phyloP scores from a whole-genome alignment of 495 filamentous ascomycete genomes.

The Friedmanniomyces simplex region DNA sequence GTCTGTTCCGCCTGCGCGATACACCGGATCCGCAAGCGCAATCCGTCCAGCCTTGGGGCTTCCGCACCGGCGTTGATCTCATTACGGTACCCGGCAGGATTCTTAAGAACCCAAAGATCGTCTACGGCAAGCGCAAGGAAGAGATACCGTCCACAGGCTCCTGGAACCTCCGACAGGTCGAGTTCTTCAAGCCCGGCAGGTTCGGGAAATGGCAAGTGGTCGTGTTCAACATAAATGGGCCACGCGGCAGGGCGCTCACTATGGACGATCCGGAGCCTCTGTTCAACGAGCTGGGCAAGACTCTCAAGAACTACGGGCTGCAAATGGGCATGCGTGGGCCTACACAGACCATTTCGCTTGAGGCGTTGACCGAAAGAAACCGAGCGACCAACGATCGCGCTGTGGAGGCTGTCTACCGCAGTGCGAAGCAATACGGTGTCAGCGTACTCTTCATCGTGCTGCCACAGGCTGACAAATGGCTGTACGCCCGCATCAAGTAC shows the following conservation, averaged over 20 bases:
- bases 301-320: constrained; percentile 9
- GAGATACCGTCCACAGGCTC: not conserved
- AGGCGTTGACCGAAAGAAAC: not conserved
- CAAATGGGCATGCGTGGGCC: constrained; percentile 6
- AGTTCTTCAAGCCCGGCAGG: constrained; percentile 3
- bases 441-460: constrained; percentile 57
- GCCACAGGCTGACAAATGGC: constrained; percentile 35
- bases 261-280: not conserved
- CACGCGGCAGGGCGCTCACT: not conserved
- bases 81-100: constrained; percentile 18
- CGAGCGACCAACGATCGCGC: not conserved
- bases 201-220: constrained; percentile 13
- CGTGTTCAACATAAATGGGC: constrained; percentile 2
- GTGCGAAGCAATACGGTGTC: constrained; percentile 12
- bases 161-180: constrained; percentile 11
- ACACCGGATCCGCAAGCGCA: constrained; percentile 14
- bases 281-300: not conserved
- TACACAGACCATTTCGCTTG: not conserved
- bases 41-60: constrained; percentile 7
- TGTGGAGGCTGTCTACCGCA: not conserved
- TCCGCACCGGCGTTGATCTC: constrained; percentile 8
- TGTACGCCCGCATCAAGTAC: constrained; percentile 61
- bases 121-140: not conserved
- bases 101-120: constrained; percentile 6
- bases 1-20: constrained; percentile 36